Evolutionary conservation across 345 rosid genomes (phyloP).

Genomic region (Syzygium jambos): DNA sequence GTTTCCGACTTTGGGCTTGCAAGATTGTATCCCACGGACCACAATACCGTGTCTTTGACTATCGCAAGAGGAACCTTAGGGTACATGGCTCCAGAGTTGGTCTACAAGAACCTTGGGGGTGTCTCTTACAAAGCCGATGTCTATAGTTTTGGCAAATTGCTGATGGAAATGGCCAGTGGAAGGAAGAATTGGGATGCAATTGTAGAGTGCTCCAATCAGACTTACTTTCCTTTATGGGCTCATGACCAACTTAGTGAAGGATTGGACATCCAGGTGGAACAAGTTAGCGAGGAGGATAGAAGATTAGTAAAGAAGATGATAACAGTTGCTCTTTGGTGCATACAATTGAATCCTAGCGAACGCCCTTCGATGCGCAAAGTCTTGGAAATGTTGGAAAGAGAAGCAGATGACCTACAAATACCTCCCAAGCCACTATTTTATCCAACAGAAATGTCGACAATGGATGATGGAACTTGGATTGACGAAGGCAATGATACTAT

Average conservation of each 20-base stretch:
- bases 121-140: too few relatives aligned
- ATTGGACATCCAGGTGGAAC: background rate
- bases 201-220: background rate
- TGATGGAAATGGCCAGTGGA: too few relatives aligned
- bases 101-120: too few relatives aligned
- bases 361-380: background rate
- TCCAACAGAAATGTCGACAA: background rate
- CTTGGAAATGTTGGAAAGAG: background rate
- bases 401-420: background rate
- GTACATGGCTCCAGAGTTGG: too few relatives aligned
- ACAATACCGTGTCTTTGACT: too few relatives aligned
- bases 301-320: background rate
- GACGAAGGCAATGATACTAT: background rate
- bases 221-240: background rate
- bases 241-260: background rate
- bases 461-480: background rate
- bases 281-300: background rate
- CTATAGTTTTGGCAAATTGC: too few relatives aligned
- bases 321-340: background rate
- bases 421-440: background rate
- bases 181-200: too few relatives aligned
- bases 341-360: background rate
- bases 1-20: too few relatives aligned
- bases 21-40: too few relatives aligned
- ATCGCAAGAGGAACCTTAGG: too few relatives aligned